These are phyloP conservation scores for Reticulascus tulasneorum DNA, from an alignment of 2,329 filamentous ascomycete species.

Conservation along the genomic window DNA sequence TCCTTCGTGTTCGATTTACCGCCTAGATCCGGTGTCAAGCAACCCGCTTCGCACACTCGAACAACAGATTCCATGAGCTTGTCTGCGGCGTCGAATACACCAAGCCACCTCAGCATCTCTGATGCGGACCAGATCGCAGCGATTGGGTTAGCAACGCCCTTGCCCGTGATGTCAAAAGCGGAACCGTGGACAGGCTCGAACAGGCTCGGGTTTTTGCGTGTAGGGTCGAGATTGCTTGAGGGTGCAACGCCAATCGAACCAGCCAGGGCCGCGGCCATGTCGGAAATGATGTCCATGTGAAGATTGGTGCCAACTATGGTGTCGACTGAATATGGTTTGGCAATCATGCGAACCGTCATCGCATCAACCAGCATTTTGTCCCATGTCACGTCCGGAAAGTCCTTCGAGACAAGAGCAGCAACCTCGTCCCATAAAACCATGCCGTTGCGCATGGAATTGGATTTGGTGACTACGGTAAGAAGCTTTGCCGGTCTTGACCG, in stretches of 20 bases:
- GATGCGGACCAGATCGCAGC: conserved; percentile 56
- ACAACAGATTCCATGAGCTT: conserved; percentile 49
- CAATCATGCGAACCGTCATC: conserved; percentile 62
- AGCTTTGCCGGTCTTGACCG: conserved; percentile 52
- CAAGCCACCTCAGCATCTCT: conserved; percentile 56
- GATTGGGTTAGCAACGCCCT: conserved; percentile 53
- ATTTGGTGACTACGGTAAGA: conserved; percentile 62
- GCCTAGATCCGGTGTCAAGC: conserved; percentile 52
- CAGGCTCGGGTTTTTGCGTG: conserved; percentile 49
- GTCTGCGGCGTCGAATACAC: conserved; percentile 46
- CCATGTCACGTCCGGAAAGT: conserved; percentile 56
- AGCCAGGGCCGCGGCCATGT: conserved; percentile 65
- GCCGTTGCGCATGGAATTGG: conserved; percentile 61
- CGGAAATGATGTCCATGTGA: conserved; percentile 64
- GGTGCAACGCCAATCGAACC: conserved; percentile 71
- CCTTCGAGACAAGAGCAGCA: conserved; percentile 46
- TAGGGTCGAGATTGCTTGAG: conserved; percentile 64
- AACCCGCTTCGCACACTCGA: conserved; percentile 45
- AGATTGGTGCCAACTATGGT: conserved; percentile 63
- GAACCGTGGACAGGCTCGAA: conserved; percentile 60
- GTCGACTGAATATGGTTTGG: conserved; percentile 55
- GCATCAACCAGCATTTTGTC: conserved; percentile 67
- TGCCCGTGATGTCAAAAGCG: conserved; percentile 55
- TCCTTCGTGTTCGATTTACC: conserved; percentile 35
- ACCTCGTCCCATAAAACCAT: conserved; percentile 69